Percentiles rank a stretch among this genome's conserved stretches.
phyloP scores from a whole-genome alignment of 768 basidiomycete genomes.

The Hysterangium stoloniferum region DNA sequence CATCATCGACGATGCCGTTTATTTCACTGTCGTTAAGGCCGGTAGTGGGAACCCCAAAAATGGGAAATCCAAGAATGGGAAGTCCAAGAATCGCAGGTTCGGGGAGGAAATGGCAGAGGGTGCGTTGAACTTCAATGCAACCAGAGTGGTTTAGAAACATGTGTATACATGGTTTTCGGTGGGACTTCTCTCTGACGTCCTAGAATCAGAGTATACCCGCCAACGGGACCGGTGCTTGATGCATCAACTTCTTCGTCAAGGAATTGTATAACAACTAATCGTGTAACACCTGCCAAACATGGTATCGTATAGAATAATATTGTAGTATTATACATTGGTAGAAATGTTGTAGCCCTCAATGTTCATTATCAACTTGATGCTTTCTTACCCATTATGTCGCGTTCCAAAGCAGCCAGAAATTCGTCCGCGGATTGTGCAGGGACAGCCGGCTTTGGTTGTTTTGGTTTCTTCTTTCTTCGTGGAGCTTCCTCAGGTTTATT shows the following conservation, averaged over 20 bases:
- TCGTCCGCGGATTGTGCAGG: conserved; percentile 42
- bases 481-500: conserved; percentile 12
- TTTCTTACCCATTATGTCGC: conserved; percentile 35
- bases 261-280: no score
- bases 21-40: conserved; percentile 20
- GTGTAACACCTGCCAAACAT: no score
- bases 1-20: conserved; percentile 39
- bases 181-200: no score
- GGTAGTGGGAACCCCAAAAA: no score
- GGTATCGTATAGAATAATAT: no score
- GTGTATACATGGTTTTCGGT: no score
- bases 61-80: no score
- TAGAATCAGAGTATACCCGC: no score
- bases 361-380: background rate
- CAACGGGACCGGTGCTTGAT: no score
- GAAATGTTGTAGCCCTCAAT: background rate
- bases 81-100: no score
- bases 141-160: background rate
- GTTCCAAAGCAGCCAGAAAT: conserved; percentile 60
- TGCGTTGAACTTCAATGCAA: background rate
- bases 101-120: background rate
- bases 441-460: conserved; percentile 13
- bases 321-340: no score
- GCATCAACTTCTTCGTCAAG: no score
- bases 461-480: conserved; percentile 17